Evolutionary conservation across 192 early-diverging fungal genomes (phyloP), one percentile per base, ranked within the genome.

Genomic region (Funneliformis mosseae): DNA sequence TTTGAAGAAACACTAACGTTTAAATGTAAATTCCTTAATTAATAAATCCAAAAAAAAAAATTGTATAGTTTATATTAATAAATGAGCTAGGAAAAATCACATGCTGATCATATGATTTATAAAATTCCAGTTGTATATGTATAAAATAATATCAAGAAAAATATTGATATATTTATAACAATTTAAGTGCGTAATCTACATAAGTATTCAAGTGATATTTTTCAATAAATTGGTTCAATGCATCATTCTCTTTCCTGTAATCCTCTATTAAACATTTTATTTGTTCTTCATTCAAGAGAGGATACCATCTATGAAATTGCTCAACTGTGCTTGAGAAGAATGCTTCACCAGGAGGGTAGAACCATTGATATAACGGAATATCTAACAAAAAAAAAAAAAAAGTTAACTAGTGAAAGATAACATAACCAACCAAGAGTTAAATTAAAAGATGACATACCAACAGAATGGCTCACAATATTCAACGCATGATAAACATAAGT

Each of bases 251-350:
- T 39, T 59, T 50, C 16, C 28, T 50, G 27, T 75, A 75, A 39
- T 75, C 74, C 8, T 50, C 74, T 55, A 75, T 60, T 21, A 75
- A 60, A 23, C 38, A 27, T 28, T 27, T 27, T 18, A 75, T 38
- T 38, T 75, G 16, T 39, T 75, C 74, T 60, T 48, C 74, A 28
- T 12, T 75, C 18, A 50, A 39, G 10, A 5, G 5, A 38, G 74
- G 38, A 75, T 38, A 75, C 50, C 74, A 23, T 39, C 43, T 75
- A 28, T 38, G 50, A 27, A 75, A 42, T 50, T 75, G 48, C 7
- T 75, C 74, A 39, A 59, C 23, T 4, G 74, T 50, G 10, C 74
- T 75, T 75, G 74, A 38, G 50, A 75, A 75, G n/a, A 60, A 75
- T 5, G 74, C 45, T 11, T 59, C 48, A 38, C 27, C 55, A 7